Evolutionary conservation across 2,329 filamentous ascomycete genomes (phyloP), one percentile per base, ranked within the genome.

Genomic region (Beauveria australis): DNA sequence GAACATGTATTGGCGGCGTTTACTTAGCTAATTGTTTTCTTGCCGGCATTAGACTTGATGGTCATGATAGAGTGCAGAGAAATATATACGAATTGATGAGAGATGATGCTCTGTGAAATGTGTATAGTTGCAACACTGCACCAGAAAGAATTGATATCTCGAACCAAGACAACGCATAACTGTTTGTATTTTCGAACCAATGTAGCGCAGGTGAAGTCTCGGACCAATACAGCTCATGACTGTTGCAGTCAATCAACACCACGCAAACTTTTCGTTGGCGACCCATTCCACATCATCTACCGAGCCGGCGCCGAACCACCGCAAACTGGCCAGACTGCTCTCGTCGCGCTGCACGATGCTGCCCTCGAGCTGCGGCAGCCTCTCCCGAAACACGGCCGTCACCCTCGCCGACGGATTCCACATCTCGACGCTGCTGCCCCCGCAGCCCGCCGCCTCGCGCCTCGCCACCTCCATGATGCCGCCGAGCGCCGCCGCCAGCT

Each of bases 321-420:
- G 84, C 72, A 92, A 69, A 67, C 87, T 88, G 0, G 88, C 78
- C 62, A 93, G 89, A 70, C 87, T 90, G 58, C 87, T 81, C 54
- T 73, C 75, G 59, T 91, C 83, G 40, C 89, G 76, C 2, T 81
- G 77, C 0, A 84, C 78, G 61, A 76, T 74, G 33, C 74, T 69
- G 60, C 82, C 76, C 22, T 79, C 70, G 18, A 91, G 66, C 9
- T 78, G 78, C 2, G 76, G 73, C 16, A 65, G 52, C 56, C 19
- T 66, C 28, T 67, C 69, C 44, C 78, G 72, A 1, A 86, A 73
- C 46, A 88, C 67, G 18, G 71, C 64, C 69, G 71, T 71, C 28
- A 86, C 70, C 64, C 79, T 67, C 7, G 82, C 76, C 4, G 81
- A 81, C 0, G 92, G 92, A 69, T 94, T 96, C 93, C 93, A 97